Conservation (phyloP, 1,284 basidiomycete genomes). For the Ceratobasidium sp. region DNA sequence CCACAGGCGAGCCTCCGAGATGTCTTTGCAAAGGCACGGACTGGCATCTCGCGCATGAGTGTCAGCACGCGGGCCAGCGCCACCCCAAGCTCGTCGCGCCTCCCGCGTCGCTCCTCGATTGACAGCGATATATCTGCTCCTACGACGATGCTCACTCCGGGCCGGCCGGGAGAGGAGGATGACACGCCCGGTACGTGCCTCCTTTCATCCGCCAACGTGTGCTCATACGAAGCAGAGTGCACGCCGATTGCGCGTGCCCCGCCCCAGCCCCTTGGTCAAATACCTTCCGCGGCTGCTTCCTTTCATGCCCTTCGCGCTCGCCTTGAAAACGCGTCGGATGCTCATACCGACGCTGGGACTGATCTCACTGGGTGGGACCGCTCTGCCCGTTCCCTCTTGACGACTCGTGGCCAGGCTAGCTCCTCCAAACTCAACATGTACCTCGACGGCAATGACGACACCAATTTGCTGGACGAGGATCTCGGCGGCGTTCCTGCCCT, state of each 20-base stretch:
- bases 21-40: constrained; percentile 26
- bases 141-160: constrained; percentile 9
- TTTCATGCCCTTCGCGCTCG: constrained; percentile 22
- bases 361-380: constrained; percentile 41
- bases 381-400: constrained; percentile 31
- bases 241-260: constrained; percentile 31
- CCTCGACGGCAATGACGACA: constrained; percentile 18
- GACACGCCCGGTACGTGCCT: constrained; percentile 4
- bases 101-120: constrained; percentile 7
- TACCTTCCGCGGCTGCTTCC: constrained; percentile 25
- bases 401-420: constrained; percentile 39
- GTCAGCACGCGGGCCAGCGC: background rate
- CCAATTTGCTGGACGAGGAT: constrained; percentile 36
- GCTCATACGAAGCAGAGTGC: constrained; percentile 1
- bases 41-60: constrained; percentile 4
- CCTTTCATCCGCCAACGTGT: background rate
- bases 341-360: background rate
- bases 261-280: constrained; percentile 21
- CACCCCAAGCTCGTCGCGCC: constrained; percentile 11
- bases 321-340: constrained; percentile 30
- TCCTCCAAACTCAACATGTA: constrained; percentile 24
- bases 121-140: constrained; percentile 30
- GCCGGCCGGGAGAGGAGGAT: background rate
- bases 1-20: constrained; percentile 28
- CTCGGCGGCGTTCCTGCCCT: constrained; percentile 26